A percentile compares a stretch with the other conserved stretches of the same genome.
phyloP scores from a whole-genome alignment of 495 filamentous ascomycete species.

The Penicillium crystallinum region DNA sequence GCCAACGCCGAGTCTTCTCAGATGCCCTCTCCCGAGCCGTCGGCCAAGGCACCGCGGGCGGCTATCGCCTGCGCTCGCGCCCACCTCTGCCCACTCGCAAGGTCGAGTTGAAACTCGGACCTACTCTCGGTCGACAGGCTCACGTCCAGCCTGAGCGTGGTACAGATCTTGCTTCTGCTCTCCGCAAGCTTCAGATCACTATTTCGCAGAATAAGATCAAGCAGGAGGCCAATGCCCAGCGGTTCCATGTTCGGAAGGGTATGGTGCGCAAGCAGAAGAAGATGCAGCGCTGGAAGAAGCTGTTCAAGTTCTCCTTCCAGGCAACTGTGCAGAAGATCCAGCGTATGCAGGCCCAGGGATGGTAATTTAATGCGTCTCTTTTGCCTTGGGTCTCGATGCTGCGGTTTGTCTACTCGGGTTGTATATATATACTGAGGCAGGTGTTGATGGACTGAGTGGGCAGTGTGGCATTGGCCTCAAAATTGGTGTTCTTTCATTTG shows the following conservation, averaged over 20 bases:
- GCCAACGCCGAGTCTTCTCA: slow-evolving; percentile 5
- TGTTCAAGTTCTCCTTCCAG: slow-evolving; percentile 42
- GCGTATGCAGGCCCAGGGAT: slow-evolving; percentile 43
- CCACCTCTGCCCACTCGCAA: slow-evolving; percentile 13
- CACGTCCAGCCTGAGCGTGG: slow-evolving; percentile 35
- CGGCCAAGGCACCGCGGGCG: slow-evolving; percentile 3
- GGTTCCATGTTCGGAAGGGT: slow-evolving; percentile 36
- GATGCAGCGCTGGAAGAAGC: slow-evolving; percentile 35
- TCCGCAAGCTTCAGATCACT: slow-evolving; percentile 23
- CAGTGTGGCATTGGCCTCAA: slow-evolving; percentile 1
- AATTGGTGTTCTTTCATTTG: slow-evolving; percentile 6
- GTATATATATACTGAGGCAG: slow-evolving; percentile 18
- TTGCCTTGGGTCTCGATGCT: neutral
- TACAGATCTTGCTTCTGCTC: slow-evolving; percentile 26
- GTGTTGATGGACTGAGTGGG: neutral
- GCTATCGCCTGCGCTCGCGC: neutral
- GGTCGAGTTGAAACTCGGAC: slow-evolving; percentile 37
- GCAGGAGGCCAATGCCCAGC: slow-evolving; percentile 22
- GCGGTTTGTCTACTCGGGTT: slow-evolving; percentile 8
- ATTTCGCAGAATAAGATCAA: slow-evolving; percentile 27
- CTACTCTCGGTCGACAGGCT: slow-evolving; percentile 38
- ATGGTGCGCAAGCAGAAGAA: slow-evolving; percentile 33
- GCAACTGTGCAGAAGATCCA: slow-evolving; percentile 40
- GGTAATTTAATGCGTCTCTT: slow-evolving; percentile 21
- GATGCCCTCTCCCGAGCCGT: slow-evolving; percentile 23